These are phyloP conservation scores for Candida sakaeoensis DNA, from an alignment of 805 yeast genomes.

Conservation along the genomic window DNA sequence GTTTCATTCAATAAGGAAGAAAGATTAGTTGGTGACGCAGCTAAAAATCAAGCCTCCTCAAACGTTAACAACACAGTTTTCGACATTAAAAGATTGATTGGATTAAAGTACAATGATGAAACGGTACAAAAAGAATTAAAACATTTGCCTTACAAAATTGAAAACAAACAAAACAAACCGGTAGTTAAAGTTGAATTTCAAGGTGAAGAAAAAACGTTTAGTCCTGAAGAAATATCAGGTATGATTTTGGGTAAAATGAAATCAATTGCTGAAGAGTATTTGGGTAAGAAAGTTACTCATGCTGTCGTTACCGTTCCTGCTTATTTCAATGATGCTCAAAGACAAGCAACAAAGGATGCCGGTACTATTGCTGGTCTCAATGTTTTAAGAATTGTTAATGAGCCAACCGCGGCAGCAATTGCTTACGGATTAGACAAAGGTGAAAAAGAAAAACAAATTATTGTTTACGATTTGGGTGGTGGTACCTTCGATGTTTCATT, in stretches of 20 bases:
- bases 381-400: conserved; percentile 41
- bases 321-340: conserved; percentile 41
- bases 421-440: conserved; percentile 50
- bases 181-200: conserved; percentile 80
- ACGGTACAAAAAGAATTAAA: conserved; percentile 77
- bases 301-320: conserved; percentile 45
- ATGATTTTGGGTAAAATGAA: conserved; percentile 92
- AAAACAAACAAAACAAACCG: conserved; percentile 82
- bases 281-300: conserved; percentile 72
- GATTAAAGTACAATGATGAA: conserved; percentile 71
- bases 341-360: conserved; percentile 45
- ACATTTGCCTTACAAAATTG: conserved; percentile 84
- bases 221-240: conserved; percentile 93
- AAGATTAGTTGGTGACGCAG: conserved; percentile 95
- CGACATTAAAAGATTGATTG: conserved; percentile 94
- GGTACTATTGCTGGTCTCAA: conserved; percentile 46
- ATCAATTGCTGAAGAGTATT: conserved; percentile 87
- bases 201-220: conserved; percentile 84
- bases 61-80: conserved; percentile 91
- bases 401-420: conserved; percentile 45
- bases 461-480: conserved; percentile 93
- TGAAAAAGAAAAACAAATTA: conserved; percentile 68
- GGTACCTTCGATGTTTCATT: conserved; percentile 95
- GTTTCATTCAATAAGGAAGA: conserved; percentile 96
- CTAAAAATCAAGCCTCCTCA: conserved; percentile 97